These are phyloP conservation scores for Colletotrichum sp. DNA, from an alignment of 2,329 filamentous ascomycete genomes.

Conservation along the genomic window DNA sequence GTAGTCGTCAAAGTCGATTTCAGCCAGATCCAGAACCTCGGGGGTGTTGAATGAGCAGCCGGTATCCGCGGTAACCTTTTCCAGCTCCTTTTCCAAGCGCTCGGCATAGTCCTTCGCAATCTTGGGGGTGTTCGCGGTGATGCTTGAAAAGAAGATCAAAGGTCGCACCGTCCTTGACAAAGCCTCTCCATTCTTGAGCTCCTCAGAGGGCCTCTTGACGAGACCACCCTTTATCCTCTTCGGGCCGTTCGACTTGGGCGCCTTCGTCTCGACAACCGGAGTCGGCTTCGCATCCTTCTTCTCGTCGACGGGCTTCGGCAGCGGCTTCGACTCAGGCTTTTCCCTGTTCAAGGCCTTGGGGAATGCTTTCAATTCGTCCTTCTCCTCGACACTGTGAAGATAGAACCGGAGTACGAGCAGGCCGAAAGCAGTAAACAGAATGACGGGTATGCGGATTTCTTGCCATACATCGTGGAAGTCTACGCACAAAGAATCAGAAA, in stretches of 20 bases:
- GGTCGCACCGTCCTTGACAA: constrained; percentile 65
- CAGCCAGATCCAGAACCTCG: constrained; percentile 77
- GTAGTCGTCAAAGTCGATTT: constrained; percentile 92
- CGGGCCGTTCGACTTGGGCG: constrained; percentile 45
- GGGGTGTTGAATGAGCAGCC: constrained; percentile 57
- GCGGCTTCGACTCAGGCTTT: not conserved
- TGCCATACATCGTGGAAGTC: constrained; percentile 21
- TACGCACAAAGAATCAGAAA: not conserved
- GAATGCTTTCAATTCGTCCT: constrained; percentile 14
- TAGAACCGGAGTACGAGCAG: constrained; percentile 21
- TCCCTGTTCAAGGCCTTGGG: constrained; percentile 10
- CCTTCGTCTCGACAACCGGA: constrained; percentile 29
- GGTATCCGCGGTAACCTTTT: constrained; percentile 46
- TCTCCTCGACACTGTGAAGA: constrained; percentile 13
- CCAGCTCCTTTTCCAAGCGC: constrained; percentile 57
- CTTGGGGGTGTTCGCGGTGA: constrained; percentile 83
- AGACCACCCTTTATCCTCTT: constrained; percentile 54
- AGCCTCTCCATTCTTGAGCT: constrained; percentile 29
- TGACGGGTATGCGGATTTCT: constrained; percentile 21
- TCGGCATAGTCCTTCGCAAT: constrained; percentile 70
- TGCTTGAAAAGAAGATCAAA: constrained; percentile 86
- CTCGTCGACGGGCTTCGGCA: constrained; percentile 12
- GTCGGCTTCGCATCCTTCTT: constrained; percentile 17
- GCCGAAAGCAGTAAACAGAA: constrained; percentile 14
- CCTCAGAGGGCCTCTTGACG: constrained; percentile 18